Evolutionary conservation across 768 basidiomycete species (phyloP).

Genomic region (Leccinum uliginosum): DNA sequence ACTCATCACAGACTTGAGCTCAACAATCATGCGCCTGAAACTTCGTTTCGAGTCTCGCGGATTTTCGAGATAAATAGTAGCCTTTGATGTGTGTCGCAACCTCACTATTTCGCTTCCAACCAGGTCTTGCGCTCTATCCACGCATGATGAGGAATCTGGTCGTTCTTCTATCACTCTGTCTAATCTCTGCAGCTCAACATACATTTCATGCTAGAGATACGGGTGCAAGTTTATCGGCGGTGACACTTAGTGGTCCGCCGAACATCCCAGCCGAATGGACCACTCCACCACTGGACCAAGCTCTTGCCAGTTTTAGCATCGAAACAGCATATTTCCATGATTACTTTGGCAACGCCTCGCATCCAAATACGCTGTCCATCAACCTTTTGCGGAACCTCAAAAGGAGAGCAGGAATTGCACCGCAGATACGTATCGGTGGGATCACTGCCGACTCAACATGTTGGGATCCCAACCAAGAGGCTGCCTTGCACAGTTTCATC

Average conservation of each 20-base stretch:
- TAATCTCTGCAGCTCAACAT: constrained; percentile 9
- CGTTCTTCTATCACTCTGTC: background rate
- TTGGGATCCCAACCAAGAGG: constrained; percentile 39
- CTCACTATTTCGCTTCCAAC: background rate
- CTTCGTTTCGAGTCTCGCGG: too few species aligned
- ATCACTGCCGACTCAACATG: constrained; percentile 53
- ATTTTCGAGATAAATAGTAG: too few species aligned
- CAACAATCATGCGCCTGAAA: too few species aligned
- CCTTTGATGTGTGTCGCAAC: too few species aligned
- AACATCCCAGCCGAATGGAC: constrained; percentile 39
- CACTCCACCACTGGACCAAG: constrained; percentile 40
- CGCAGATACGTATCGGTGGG: constrained; percentile 50
- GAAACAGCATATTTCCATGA: constrained; percentile 52
- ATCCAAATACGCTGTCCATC: constrained; percentile 41
- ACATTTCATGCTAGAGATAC: constrained; percentile 4
- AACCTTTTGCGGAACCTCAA: constrained; percentile 44
- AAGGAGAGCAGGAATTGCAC: constrained; percentile 40
- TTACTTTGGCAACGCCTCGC: constrained; percentile 42
- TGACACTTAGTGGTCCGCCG: constrained; percentile 40
- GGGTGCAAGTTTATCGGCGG: background rate
- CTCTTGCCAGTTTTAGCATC: constrained; percentile 50
- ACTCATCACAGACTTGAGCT: background rate
- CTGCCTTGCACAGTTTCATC: constrained; percentile 36
- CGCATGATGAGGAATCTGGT: constrained; percentile 8
- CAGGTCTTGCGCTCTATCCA: background rate